Evolutionary conservation across 2,329 filamentous ascomycete genomes (phyloP), one percentile per base, ranked within the genome.

Genomic region (Plenodomus tracheiphilus): DNA sequence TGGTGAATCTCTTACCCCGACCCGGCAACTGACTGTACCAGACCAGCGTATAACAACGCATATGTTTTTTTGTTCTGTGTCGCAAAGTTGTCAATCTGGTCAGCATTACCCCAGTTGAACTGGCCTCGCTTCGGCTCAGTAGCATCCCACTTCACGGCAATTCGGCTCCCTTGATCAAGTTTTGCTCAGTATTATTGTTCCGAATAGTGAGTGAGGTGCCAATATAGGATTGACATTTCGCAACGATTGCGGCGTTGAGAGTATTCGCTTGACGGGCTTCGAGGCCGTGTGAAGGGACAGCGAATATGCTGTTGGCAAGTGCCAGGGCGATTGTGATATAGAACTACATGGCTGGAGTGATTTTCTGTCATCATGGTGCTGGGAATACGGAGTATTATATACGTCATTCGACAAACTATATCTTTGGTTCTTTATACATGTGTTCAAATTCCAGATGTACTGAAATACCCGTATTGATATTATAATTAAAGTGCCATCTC

Each of bases 121-220:
- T 61, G 52, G 44, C 61, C 61, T 3, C 62, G 66, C 15, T 56
- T 56, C 9, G 71, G 67, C 55, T 75, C 72, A 3, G 64, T 75
- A 4, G 65, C 60, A 25, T 74, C 70, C 69, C 71, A 75, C 47
- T 75, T 74, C 68, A 70, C 67, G 20, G 65, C 58, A 70, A 70
- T 35, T 70, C 65, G 11, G 56, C 41, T 19, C 51, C 46, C 42
- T 53, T 52, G 46, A 63, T 61, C 36, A 63, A 42, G 44, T 58
- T 61, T 21, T 56, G 51, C 48, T 65, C 62, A 0, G 50, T 49
- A 53, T 66, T 69, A 56, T 70, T 68, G 43, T 54, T 60, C 28
- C 68, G 65, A 41, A 72, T 64, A 2, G 69, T 72, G 21, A 73
- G 41, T 8, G 69, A 68, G 11, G 69, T 72, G 34, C 70, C 70